phyloP scores from a whole-genome alignment of 768 basidiomycete species.

The Tulasnella sp. region DNA sequence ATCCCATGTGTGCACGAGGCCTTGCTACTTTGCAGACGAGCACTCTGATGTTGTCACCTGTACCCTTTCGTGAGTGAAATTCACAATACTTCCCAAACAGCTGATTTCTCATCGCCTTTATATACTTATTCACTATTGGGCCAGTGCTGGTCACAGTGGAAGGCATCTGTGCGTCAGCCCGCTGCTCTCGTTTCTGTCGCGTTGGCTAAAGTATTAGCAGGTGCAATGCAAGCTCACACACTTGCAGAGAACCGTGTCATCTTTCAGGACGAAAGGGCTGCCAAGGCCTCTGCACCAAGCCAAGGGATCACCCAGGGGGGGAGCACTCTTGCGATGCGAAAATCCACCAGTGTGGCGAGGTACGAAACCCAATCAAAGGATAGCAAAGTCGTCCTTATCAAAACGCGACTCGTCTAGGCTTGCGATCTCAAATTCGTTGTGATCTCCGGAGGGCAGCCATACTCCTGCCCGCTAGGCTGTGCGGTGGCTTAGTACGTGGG shows the following conservation, averaged over 20 bases:
- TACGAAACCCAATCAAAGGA: no score
- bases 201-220: no score
- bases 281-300: not conserved
- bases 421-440: not conserved
- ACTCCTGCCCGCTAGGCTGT: not conserved
- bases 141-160: constrained; percentile 12
- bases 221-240: not conserved
- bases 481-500: not conserved
- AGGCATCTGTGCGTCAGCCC: constrained; percentile 21
- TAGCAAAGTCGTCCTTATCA: no score
- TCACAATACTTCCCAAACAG: no score
- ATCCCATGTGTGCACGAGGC: not conserved
- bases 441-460: not conserved
- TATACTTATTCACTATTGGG: no score
- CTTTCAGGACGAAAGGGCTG: not conserved
- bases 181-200: no score
- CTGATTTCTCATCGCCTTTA: not conserved
- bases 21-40: not conserved
- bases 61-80: no score
- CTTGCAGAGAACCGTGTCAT: constrained; percentile 10
- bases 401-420: no score
- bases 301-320: not conserved
- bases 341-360: not conserved
- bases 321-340: not conserved
- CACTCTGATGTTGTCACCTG: constrained; percentile 36